Evolutionary conservation across 164 flowering plant genomes (phyloP).

Genomic region (Magnolia officinalis): DNA sequence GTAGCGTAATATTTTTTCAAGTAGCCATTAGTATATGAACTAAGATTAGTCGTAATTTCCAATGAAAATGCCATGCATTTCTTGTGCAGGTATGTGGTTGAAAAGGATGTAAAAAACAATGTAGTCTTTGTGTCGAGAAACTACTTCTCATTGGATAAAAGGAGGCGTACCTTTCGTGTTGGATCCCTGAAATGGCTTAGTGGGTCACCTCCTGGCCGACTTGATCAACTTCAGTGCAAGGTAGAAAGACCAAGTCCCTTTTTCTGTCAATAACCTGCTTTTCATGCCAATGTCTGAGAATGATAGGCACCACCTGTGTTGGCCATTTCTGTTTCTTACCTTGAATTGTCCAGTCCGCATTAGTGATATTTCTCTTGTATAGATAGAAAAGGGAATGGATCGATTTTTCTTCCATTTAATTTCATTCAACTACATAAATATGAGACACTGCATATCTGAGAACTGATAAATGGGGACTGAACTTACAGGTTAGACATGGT

Average conservation of each 20-base stretch:
- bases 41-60: not conserved
- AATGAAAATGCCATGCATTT: not conserved
- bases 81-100: constrained; percentile 81
- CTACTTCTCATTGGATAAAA: constrained; percentile 82
- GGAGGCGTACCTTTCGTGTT: constrained; percentile 82
- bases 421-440: not conserved
- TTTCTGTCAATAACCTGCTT: not conserved
- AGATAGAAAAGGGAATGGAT: not conserved
- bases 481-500: constrained; percentile 86
- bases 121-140: constrained; percentile 90
- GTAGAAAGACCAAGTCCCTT: constrained; percentile 24
- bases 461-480: not conserved
- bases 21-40: not conserved
- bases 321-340: not conserved
- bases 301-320: not conserved
- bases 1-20: not conserved
- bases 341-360: not conserved
- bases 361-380: not conserved
- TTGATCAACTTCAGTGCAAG: constrained; percentile 73
- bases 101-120: constrained; percentile 81
- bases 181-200: constrained; percentile 85
- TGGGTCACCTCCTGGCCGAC: constrained; percentile 44
- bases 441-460: not conserved
- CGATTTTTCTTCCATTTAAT: not conserved
- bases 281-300: not conserved